These are phyloP conservation scores for Vaccinium macrocarpon DNA, from an alignment of 148 eudicot genomes.

Conservation along the genomic window DNA sequence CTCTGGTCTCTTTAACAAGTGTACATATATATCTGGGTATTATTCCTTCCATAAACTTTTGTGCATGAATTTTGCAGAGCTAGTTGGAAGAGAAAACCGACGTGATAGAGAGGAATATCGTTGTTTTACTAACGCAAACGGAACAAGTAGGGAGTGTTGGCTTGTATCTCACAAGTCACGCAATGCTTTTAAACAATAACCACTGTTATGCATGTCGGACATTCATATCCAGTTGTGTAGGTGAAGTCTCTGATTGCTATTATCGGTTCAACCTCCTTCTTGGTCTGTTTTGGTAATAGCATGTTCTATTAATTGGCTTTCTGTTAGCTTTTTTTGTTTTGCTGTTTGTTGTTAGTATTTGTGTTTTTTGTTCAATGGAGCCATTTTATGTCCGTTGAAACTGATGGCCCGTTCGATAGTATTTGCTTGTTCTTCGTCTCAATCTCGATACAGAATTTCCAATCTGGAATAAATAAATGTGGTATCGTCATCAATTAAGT, in stretches of 20 bases:
- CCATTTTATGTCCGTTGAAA: too few species aligned
- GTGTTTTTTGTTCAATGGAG: too few species aligned
- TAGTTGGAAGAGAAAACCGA: slow-evolving; percentile 7
- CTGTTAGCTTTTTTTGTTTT: not conserved
- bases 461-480: too few species aligned
- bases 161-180: slow-evolving; percentile 5
- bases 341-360: not conserved
- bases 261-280: not conserved
- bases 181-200: not conserved
- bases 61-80: slow-evolving; percentile 21
- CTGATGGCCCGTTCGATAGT: too few species aligned
- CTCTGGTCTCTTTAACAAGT: not conserved
- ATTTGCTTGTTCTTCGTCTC: too few species aligned
- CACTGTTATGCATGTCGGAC: not conserved
- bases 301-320: not conserved
- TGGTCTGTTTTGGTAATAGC: not conserved
- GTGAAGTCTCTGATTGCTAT: not conserved
- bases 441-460: too few species aligned
- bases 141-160: not conserved
- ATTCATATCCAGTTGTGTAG: not conserved
- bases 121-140: not conserved
- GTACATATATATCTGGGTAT: not conserved
- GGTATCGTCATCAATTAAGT: too few species aligned
- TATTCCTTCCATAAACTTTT: not conserved
- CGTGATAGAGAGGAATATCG: not conserved